phyloP scores from a whole-genome alignment of 31 red algal species.

The Odonthalia washingtoniensis region DNA sequence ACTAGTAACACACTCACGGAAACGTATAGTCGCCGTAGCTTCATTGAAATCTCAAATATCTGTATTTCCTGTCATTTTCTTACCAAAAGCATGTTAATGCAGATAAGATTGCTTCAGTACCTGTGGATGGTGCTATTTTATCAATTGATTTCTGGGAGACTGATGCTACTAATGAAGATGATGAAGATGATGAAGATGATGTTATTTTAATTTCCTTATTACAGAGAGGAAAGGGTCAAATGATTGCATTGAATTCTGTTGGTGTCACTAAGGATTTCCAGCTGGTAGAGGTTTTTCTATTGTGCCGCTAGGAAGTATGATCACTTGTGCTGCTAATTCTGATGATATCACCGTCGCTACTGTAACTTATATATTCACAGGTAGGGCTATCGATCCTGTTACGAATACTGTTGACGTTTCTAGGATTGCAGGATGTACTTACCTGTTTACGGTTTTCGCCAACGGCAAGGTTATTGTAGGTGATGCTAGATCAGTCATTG shows the following conservation, averaged over 20 bases:
- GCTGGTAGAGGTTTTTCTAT: slow-evolving; percentile 55
- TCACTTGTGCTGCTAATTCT: slow-evolving; percentile 54
- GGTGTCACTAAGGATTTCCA: too few relatives aligned
- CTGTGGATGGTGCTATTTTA: slow-evolving; percentile 58
- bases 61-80: too few relatives aligned
- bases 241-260: slow-evolving; percentile 64
- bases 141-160: slow-evolving; percentile 68
- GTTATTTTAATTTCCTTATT: slow-evolving; percentile 62
- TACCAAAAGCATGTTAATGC: too few relatives aligned
- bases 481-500: slow-evolving; percentile 51
- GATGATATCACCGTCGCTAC: slow-evolving; percentile 59
- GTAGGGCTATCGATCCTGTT: slow-evolving; percentile 41
- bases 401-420: slow-evolving; percentile 58
- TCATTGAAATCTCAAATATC: slow-evolving; percentile 35
- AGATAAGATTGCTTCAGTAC: too few relatives aligned
- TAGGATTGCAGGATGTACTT: slow-evolving; percentile 59
- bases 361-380: slow-evolving; percentile 52
- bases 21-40: slow-evolving; percentile 66
- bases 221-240: slow-evolving; percentile 57
- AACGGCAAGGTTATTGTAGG: slow-evolving; percentile 63
- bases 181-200: slow-evolving; percentile 47
- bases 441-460: slow-evolving; percentile 70
- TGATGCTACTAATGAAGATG: too few relatives aligned
- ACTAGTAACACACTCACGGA: slow-evolving; percentile 68
- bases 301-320: slow-evolving; percentile 49